These are phyloP conservation scores for Cercospora beticola DNA, from an alignment of 2,329 filamentous ascomycete species.

Conservation along the genomic window DNA sequence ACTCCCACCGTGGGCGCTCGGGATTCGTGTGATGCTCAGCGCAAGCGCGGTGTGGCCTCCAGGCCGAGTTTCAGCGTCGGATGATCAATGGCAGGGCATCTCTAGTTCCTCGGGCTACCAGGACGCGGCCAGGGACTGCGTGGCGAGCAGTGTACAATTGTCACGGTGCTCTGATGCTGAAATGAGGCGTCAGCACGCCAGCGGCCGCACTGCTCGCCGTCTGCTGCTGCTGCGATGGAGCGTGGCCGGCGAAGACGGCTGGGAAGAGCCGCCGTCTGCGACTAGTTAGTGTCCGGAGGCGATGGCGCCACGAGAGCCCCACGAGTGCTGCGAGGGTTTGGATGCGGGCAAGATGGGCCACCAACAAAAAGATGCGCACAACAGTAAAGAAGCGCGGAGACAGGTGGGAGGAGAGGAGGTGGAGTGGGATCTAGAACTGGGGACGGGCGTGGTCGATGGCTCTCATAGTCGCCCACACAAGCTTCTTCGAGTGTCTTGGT, in stretches of 20 bases:
- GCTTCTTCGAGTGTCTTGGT: constrained; percentile 5
- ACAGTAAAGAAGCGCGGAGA: not conserved
- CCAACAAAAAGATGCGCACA: not conserved
- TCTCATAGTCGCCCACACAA: not conserved
- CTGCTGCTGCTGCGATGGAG: not conserved
- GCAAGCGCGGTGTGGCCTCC: not conserved
- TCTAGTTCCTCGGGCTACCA: not conserved
- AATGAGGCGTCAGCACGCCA: not conserved
- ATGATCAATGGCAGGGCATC: not conserved
- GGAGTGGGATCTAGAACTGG: constrained; percentile 3
- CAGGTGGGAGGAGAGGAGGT: not conserved
- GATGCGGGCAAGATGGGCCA: not conserved
- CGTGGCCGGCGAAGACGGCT: not conserved
- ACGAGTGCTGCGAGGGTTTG: not conserved
- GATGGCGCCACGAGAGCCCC: not conserved
- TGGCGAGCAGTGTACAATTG: not conserved
- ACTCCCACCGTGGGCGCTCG: not conserved
- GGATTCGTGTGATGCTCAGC: not conserved
- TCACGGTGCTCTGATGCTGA: not conserved
- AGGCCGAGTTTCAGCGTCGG: not conserved
- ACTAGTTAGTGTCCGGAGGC: not conserved
- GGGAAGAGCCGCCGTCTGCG: not conserved
- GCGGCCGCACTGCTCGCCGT: not conserved
- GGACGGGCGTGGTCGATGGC: not conserved
- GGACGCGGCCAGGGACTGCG: not conserved